Base-by-base conservation (phyloP, 73 alveolate genomes). In the Paramecium primaurelia region DNA sequence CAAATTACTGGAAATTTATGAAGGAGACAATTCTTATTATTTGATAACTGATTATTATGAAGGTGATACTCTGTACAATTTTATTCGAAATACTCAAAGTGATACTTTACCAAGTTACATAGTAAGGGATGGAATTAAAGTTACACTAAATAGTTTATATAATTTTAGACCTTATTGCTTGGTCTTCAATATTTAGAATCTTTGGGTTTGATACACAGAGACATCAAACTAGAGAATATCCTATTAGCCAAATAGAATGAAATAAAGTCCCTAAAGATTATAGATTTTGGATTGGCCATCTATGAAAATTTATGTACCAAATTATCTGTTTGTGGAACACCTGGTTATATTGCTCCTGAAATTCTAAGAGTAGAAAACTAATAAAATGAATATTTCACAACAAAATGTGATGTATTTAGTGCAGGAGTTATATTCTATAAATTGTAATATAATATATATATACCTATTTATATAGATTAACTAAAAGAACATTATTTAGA, bases 201-300 rank as follows among this genome's bases (percentile, higher is more conserved):
- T 18, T 20, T 32, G 71, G 93, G 86, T 18, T 77, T 93, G 20
- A 77, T 93, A 26, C 96, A 93, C 32, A 89, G 96, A 90, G 96
- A 93, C 44, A 54, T 93, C 11, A 93, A 93, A 22, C 90, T 88
- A 9, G 69, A 93, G 34, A 93, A 93, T 45, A 93, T 93, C 14
- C 34, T 93, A 10, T 51, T 93, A n/a, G 69, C 96, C 60, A 59
- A 51, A 5, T 12, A 30, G 42, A 58, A 80, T 22, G 95, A 92
- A 3, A 92, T 93, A 25, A 68, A 47, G 25, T 84, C 83, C 4
- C 75, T 93, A 10, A 95, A 94, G 92, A 54, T 95, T 11, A 92
- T 93, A 26, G 98, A 95, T 93, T 95, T 95, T 73, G 98, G 98
- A 38, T 85, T 95, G 36, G 96, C 97, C 9, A 83, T 93, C 5